phyloP scores from a whole-genome alignment of 2,329 filamentous ascomycete species.

The Bipolaris zeicola region DNA sequence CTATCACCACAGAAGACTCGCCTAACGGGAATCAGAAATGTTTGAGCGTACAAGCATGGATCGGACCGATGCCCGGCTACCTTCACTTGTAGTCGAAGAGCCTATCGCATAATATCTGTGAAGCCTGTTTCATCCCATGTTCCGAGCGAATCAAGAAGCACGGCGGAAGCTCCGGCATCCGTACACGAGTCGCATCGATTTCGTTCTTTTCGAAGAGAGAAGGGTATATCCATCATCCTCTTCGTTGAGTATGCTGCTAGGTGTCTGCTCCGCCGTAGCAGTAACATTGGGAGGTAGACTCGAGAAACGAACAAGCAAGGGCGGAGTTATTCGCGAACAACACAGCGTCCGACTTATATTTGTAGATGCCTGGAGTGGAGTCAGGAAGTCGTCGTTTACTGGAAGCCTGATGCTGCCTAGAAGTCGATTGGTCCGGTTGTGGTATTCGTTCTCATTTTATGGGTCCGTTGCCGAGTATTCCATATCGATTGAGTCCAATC shows the following conservation, averaged over 20 bases:
- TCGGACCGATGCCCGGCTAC: not conserved
- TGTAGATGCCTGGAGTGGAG: not conserved
- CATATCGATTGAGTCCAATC: not conserved
- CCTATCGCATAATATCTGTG: not conserved
- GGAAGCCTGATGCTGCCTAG: not conserved
- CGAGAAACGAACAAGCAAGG: not conserved
- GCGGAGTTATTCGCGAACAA: not conserved
- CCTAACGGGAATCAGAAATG: not conserved
- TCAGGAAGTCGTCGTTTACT: too few relatives aligned
- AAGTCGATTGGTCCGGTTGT: not conserved
- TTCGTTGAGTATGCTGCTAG: not conserved
- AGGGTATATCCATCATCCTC: not conserved
- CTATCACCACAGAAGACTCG: not conserved
- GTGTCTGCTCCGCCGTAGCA: not conserved
- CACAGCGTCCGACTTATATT: too few relatives aligned
- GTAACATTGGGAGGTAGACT: not conserved
- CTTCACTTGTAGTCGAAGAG: too few relatives aligned
- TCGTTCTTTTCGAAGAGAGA: not conserved
- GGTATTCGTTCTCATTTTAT: not conserved
- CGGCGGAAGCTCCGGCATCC: not conserved
- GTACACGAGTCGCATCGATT: not conserved
- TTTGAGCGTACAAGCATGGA: too few relatives aligned
- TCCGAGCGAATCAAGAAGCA: not conserved
- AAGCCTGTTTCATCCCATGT: not conserved
- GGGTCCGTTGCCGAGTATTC: not conserved